Conservation (phyloP, 768 basidiomycete species). For the Russula brevipes region DNA sequence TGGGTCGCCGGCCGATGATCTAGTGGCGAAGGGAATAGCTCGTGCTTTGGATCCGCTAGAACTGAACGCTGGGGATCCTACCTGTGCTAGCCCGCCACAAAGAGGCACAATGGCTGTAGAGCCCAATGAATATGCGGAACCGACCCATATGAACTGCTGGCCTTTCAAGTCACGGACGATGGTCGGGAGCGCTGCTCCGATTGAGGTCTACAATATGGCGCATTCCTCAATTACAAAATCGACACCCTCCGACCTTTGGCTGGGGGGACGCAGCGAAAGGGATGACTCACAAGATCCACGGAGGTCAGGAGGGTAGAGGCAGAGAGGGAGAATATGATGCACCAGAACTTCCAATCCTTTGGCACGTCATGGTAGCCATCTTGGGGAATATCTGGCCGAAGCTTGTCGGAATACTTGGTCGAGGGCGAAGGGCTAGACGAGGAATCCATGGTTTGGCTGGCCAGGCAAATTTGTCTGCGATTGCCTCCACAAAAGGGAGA, state of each 20-base stretch:
- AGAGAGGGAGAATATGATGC: constrained; percentile 20
- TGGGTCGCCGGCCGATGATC: constrained; percentile 31
- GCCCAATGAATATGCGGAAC: constrained; percentile 28
- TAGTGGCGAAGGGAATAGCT: not conserved
- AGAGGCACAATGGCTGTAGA: constrained; percentile 30
- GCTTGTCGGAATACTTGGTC: not conserved
- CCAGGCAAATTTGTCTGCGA: not conserved
- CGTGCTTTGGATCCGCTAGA: not conserved
- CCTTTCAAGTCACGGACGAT: constrained; percentile 32
- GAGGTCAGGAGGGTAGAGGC: constrained; percentile 15
- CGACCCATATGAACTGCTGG: constrained; percentile 26
- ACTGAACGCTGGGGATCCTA: not conserved
- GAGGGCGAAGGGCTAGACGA: not conserved
- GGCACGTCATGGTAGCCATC: not conserved
- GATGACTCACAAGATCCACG: constrained; percentile 14
- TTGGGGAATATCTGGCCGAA: not conserved
- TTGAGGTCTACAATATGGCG: constrained; percentile 6
- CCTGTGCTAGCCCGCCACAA: constrained; percentile 27
- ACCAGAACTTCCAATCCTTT: constrained; percentile 25
- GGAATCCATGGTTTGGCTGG: not conserved
- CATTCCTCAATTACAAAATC: not conserved
- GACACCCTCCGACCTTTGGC: not conserved
- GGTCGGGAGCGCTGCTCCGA: constrained; percentile 30
- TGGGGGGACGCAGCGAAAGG: not conserved
- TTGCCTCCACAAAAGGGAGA: too few species aligned